A percentile compares a stretch with the other conserved stretches of the same genome.
These are phyloP conservation scores for Schwanniomyces vanrijiae DNA, from an alignment of 805 yeast species.

Conservation along the genomic window DNA sequence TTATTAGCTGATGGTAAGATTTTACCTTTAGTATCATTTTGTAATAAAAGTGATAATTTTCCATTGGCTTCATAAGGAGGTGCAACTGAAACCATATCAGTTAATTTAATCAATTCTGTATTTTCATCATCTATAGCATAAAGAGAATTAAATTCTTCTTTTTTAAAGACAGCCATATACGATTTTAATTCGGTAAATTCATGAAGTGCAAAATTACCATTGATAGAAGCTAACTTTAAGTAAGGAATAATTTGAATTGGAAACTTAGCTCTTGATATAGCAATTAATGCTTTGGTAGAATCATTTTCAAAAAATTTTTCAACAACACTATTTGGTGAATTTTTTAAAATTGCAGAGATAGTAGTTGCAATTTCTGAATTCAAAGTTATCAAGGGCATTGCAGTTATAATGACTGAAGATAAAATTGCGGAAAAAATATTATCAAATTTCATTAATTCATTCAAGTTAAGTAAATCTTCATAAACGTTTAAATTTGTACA, in stretches of 20 bases:
- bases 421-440: conserved; percentile 50
- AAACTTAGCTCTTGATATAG: conserved; percentile 67
- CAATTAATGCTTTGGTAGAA: conserved; percentile 43
- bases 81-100: conserved; percentile 46
- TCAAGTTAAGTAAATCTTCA: conserved; percentile 39
- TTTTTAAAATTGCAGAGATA: conserved; percentile 40
- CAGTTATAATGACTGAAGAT: conserved; percentile 43
- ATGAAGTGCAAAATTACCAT: conserved; percentile 64
- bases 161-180: conserved; percentile 52
- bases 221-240: conserved; percentile 58
- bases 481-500: conserved; percentile 47
- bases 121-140: conserved; percentile 52
- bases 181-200: conserved; percentile 61
- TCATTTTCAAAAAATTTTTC: conserved; percentile 47
- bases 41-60: conserved; percentile 44
- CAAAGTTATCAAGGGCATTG: conserved; percentile 50
- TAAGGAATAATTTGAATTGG: conserved; percentile 67
- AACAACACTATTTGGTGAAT: conserved; percentile 46
- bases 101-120: conserved; percentile 52
- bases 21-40: conserved; percentile 65
- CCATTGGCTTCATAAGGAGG: conserved; percentile 57
- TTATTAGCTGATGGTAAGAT: conserved; percentile 51
- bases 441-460: conserved; percentile 48
- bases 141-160: conserved; percentile 35
- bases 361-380: conserved; percentile 45